A percentile compares a stretch with the other conserved stretches of the same genome.
Conservation (phyloP, 2,329 filamentous ascomycete species). For the Thermomyces lanuginosus region DNA sequence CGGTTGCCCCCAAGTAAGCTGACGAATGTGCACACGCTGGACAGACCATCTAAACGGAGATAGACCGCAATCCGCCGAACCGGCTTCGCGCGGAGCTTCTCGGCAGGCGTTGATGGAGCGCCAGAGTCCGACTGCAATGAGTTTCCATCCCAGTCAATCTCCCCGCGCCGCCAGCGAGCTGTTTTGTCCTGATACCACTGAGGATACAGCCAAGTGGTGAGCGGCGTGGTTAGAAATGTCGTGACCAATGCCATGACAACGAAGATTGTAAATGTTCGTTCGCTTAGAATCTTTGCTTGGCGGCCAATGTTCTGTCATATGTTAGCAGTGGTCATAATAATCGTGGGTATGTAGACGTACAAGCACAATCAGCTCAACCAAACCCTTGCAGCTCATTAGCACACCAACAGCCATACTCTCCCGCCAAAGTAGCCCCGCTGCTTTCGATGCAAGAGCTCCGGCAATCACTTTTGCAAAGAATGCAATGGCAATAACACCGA, state of each 20-base stretch:
- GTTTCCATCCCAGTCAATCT: slow-evolving; percentile 76
- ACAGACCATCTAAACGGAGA: slow-evolving; percentile 68
- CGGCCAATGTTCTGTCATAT: slow-evolving; percentile 53
- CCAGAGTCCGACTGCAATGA: slow-evolving; percentile 31
- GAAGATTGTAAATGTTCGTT: slow-evolving; percentile 77
- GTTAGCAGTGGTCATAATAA: slow-evolving; percentile 4
- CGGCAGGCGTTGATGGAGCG: slow-evolving; percentile 24
- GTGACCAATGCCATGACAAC: slow-evolving; percentile 86
- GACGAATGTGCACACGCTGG: slow-evolving; percentile 67
- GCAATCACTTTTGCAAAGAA: slow-evolving; percentile 75
- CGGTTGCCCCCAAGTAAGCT: slow-evolving; percentile 52
- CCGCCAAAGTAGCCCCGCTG: slow-evolving; percentile 69
- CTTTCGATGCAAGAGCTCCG: slow-evolving; percentile 58
- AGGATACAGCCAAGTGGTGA: slow-evolving; percentile 60
- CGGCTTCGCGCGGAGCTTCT: slow-evolving; percentile 35
- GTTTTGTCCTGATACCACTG: slow-evolving; percentile 59
- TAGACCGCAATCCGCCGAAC: slow-evolving; percentile 60
- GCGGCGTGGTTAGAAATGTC: slow-evolving; percentile 66
- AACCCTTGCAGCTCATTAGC: slow-evolving; percentile 90
- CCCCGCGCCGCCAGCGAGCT: slow-evolving; percentile 59
- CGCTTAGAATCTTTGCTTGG: slow-evolving; percentile 65
- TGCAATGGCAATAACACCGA: slow-evolving; percentile 66
- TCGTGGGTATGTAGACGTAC: slow-evolving; percentile 33
- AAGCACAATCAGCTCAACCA: slow-evolving; percentile 88
- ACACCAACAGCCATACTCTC: slow-evolving; percentile 78